These are phyloP conservation scores for Candida mattraensis DNA, from an alignment of 805 yeast species.

Conservation along the genomic window DNA sequence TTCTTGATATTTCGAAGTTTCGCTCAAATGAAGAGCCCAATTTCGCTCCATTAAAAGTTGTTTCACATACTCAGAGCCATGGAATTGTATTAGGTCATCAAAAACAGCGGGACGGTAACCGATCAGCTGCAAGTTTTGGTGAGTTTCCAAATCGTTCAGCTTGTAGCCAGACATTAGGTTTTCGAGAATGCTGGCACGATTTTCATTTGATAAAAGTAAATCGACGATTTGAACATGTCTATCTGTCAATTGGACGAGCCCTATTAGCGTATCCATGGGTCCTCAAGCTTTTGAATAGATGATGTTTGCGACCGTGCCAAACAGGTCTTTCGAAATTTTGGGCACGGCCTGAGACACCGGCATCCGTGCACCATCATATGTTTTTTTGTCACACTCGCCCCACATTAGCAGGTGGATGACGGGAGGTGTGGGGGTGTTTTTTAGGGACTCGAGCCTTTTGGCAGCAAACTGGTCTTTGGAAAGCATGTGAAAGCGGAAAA, in stretches of 20 bases:
- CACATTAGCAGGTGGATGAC: no score
- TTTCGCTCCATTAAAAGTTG: slow-evolving; percentile 35
- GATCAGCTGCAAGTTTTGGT: slow-evolving; percentile 25
- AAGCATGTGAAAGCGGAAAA: no score
- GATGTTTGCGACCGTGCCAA: no score
- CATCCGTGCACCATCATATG: no score
- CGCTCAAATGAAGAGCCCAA: slow-evolving; percentile 21
- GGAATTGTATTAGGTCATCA: slow-evolving; percentile 48
- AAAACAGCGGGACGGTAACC: slow-evolving; percentile 30
- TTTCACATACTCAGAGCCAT: slow-evolving; percentile 43
- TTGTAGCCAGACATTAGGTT: slow-evolving; percentile 43
- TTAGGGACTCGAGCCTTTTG: no score
- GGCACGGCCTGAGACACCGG: no score
- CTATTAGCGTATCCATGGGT: slow-evolving; percentile 13
- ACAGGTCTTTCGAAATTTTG: no score
- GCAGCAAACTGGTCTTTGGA: no score
- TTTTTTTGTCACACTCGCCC: no score
- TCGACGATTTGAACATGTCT: slow-evolving; percentile 32
- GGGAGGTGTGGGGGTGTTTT: no score
- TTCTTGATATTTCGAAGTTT: slow-evolving; percentile 11
- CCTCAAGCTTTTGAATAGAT: neutral
- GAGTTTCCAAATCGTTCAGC: slow-evolving; percentile 24
- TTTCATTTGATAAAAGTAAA: slow-evolving; percentile 51
- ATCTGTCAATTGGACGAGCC: slow-evolving; percentile 11
- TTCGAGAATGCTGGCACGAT: slow-evolving; percentile 47